phyloP scores from a whole-genome alignment of 1,284 basidiomycete species.

The Ustilago vetiveriae region DNA sequence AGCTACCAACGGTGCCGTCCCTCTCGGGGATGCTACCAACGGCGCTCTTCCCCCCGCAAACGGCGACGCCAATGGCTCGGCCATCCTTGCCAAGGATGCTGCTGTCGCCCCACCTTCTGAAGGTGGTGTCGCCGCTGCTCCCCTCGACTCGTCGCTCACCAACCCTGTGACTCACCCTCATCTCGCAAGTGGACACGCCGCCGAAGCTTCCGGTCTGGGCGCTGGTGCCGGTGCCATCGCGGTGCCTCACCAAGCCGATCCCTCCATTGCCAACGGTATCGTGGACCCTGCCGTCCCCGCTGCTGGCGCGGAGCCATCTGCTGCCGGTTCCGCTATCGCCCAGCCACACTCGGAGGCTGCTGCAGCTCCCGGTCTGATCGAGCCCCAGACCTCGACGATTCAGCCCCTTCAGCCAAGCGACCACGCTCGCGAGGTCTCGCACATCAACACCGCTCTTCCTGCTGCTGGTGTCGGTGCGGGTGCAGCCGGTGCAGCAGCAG shows the following conservation, averaged over 20 bases:
- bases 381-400: constrained; percentile 29
- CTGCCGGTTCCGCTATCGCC: too few species aligned
- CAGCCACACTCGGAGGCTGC: too few species aligned
- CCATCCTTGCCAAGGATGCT: background rate
- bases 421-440: constrained; percentile 19
- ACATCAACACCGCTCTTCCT: constrained; percentile 33
- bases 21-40: constrained; percentile 5
- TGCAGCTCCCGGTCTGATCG: constrained; percentile 26
- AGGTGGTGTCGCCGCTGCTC: constrained; percentile 28
- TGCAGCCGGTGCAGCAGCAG: constrained; percentile 8
- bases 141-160: constrained; percentile 32
- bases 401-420: constrained; percentile 31
- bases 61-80: constrained; percentile 15
- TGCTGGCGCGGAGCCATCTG: background rate
- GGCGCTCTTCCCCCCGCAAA: constrained; percentile 3
- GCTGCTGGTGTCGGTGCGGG: constrained; percentile 21
- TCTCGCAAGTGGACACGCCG: constrained; percentile 21
- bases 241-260: constrained; percentile 25
- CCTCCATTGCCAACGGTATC: constrained; percentile 28
- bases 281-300: constrained; percentile 8
- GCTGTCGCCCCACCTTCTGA: constrained; percentile 18
- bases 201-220: constrained; percentile 24
- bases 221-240: constrained; percentile 36
- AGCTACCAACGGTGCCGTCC: constrained; percentile 8
- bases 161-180: constrained; percentile 15